Percentiles rank a stretch among this genome's conserved stretches.
Evolutionary conservation across 352 stramenopile genomes (phyloP).

Genomic region (Globisporangium uncinulatum): DNA sequence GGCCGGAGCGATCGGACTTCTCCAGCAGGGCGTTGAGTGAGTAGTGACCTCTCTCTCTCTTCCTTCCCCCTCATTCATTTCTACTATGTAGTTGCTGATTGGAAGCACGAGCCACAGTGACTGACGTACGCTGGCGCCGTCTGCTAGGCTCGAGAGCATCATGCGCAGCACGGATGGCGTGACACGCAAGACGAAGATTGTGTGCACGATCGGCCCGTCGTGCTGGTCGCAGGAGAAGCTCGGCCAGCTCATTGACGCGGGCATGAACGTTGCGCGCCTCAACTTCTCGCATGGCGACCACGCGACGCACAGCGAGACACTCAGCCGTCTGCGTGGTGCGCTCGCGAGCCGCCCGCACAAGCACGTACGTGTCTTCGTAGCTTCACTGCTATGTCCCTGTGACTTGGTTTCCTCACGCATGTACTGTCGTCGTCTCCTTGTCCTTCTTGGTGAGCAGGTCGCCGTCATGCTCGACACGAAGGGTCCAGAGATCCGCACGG

Average conservation of each 20-base stretch:
- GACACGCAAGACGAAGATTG: constrained; percentile 88
- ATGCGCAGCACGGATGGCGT: constrained; percentile 38
- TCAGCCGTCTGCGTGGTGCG: constrained; percentile 58
- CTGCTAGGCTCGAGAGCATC: constrained; percentile 44
- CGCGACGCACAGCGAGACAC: constrained; percentile 70
- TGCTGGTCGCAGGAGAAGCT: constrained; percentile 94
- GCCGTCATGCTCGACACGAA: constrained; percentile 96
- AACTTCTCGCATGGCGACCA: constrained; percentile 99
- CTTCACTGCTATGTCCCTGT: not conserved
- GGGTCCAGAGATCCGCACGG: constrained; percentile 94
- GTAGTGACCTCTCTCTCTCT: constrained; percentile 7
- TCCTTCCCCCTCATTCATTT: not conserved
- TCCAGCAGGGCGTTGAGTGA: constrained; percentile 36
- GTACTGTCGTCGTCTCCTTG: not conserved
- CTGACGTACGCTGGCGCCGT: not conserved
- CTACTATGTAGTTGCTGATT: too few relatives aligned
- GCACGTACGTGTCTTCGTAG: constrained; percentile 26
- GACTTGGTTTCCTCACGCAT: not conserved
- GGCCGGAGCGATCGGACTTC: constrained; percentile 43
- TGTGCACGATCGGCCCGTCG: constrained; percentile 86
- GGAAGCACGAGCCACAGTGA: not conserved
- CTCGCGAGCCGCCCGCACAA: constrained; percentile 62
- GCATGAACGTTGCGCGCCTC: constrained; percentile 97
- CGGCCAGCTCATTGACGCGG: constrained; percentile 80
- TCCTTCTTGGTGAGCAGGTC: constrained; percentile 14